These are phyloP conservation scores for Groenewaldozyma auringiensis DNA, from an alignment of 1,139 yeast species.

Conservation along the genomic window DNA sequence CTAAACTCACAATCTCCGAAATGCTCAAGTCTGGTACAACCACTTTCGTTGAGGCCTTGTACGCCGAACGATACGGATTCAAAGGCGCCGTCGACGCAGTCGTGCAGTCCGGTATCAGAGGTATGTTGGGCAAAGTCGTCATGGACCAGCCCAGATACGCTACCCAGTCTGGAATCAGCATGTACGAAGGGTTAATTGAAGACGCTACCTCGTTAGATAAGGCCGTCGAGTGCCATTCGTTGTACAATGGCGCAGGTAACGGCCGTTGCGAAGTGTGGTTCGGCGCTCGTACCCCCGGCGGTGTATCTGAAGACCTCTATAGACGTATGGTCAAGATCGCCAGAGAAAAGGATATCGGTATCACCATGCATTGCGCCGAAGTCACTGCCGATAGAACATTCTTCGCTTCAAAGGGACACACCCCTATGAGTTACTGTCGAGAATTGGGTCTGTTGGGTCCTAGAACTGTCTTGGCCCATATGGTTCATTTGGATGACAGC, in stretches of 20 bases:
- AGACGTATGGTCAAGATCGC: slow-evolving; percentile 8
- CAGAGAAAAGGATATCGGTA: slow-evolving; percentile 7
- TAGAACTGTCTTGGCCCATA: slow-evolving; percentile 11
- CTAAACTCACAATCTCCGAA: slow-evolving; percentile 9
- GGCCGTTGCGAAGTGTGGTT: slow-evolving; percentile 12
- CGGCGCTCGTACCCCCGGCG: slow-evolving; percentile 12
- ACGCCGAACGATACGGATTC: slow-evolving; percentile 7
- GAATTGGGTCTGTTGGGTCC: slow-evolving; percentile 11
- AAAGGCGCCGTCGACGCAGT: slow-evolving; percentile 7
- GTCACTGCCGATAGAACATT: slow-evolving; percentile 9
- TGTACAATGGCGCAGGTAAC: slow-evolving; percentile 8
- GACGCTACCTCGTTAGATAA: slow-evolving; percentile 24
- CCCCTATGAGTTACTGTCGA: slow-evolving; percentile 10
- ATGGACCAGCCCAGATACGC: slow-evolving; percentile 20
- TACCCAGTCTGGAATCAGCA: slow-evolving; percentile 16
- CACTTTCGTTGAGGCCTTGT: slow-evolving; percentile 7
- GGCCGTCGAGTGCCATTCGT: slow-evolving; percentile 10
- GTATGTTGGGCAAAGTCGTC: slow-evolving; percentile 8
- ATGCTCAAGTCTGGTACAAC: slow-evolving; percentile 12
- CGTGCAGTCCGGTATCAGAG: slow-evolving; percentile 10
- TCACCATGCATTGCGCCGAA: slow-evolving; percentile 14
- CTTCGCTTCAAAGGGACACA: slow-evolving; percentile 7
- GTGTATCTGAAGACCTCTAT: slow-evolving; percentile 6
- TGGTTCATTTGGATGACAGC: slow-evolving; percentile 10
- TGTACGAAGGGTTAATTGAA: slow-evolving; percentile 18